These are phyloP conservation scores for Zygosaccharomyces kombuchaensis DNA, from an alignment of 805 yeast genomes.

Conservation along the genomic window DNA sequence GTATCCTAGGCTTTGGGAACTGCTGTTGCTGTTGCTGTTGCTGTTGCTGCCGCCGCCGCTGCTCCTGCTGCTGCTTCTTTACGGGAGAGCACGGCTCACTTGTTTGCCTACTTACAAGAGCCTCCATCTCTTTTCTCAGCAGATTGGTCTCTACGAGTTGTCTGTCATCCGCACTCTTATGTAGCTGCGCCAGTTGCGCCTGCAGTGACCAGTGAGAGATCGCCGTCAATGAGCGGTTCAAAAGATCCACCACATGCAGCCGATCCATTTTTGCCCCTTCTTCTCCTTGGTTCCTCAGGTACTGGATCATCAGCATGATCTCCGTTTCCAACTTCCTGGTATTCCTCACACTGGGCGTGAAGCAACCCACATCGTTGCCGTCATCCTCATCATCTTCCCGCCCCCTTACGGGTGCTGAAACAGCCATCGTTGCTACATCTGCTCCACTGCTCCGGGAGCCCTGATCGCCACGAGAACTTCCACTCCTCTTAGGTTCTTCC, in stretches of 20 bases:
- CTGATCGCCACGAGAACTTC: not conserved
- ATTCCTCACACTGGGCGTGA: constrained; percentile 19
- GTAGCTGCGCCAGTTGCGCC: constrained; percentile 27
- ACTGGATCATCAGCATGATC: constrained; percentile 16
- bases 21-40: not conserved
- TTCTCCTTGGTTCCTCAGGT: constrained; percentile 12
- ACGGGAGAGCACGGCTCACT: constrained; percentile 3
- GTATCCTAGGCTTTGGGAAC: not conserved
- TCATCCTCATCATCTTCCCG: not conserved
- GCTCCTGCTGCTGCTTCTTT: constrained; percentile 3
- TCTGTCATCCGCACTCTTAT: constrained; percentile 22
- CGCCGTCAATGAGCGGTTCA: constrained; percentile 27
- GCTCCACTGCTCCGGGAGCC: not conserved
- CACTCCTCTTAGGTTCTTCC: constrained; percentile 17
- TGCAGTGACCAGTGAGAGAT: constrained; percentile 34
- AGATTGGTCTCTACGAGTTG: constrained; percentile 25
- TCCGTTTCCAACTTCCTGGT: constrained; percentile 26
- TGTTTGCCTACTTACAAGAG: constrained; percentile 17
- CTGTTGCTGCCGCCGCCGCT: not conserved
- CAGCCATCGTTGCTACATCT: not conserved
- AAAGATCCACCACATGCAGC: constrained; percentile 20
- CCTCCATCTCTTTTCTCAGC: constrained; percentile 26
- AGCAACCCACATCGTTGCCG: not conserved
- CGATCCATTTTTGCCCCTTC: constrained; percentile 10
- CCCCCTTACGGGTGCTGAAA: not conserved